These are phyloP conservation scores for Pseudopithomyces chartarum DNA, from an alignment of 2,329 filamentous ascomycete genomes.

Conservation along the genomic window DNA sequence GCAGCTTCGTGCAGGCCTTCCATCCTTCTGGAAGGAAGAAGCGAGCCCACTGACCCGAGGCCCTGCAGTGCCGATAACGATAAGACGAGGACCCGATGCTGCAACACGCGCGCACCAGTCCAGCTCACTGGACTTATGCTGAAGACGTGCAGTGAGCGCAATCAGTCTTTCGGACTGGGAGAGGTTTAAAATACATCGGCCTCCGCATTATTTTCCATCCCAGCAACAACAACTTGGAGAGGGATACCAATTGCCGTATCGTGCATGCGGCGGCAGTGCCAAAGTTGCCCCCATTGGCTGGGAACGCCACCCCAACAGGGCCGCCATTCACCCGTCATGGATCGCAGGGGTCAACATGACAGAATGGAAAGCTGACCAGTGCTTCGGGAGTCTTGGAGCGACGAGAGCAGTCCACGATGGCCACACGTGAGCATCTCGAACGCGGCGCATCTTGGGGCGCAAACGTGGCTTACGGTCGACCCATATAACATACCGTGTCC, in stretches of 20 bases:
- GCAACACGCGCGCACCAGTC: too few relatives aligned
- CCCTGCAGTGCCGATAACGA: slow-evolving; percentile 14
- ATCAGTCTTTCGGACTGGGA: too few relatives aligned
- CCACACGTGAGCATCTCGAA: neutral
- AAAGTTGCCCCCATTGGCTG: neutral
- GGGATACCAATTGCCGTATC: too few relatives aligned
- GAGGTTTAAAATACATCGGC: too few relatives aligned
- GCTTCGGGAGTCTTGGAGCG: neutral
- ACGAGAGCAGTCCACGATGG: neutral
- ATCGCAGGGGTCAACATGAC: neutral
- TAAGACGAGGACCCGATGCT: slow-evolving; percentile 2
- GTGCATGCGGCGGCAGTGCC: too few relatives aligned
- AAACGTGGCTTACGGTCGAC: slow-evolving; percentile 6
- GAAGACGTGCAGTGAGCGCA: too few relatives aligned
- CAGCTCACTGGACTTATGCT: too few relatives aligned
- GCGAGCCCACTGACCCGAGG: slow-evolving; percentile 1
- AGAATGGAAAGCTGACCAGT: neutral
- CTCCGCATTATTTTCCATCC: too few relatives aligned
- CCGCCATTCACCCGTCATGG: neutral
- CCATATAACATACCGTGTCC: slow-evolving; percentile 3
- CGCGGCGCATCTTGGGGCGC: neutral
- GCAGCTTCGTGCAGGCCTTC: slow-evolving; percentile 1
- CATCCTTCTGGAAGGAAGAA: slow-evolving; percentile 5
- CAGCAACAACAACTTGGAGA: too few relatives aligned
- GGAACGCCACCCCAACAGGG: neutral